Evolutionary conservation across 495 filamentous ascomycete genomes (phyloP), one percentile per base, ranked within the genome.

Genomic region (Daldinia decipiens): DNA sequence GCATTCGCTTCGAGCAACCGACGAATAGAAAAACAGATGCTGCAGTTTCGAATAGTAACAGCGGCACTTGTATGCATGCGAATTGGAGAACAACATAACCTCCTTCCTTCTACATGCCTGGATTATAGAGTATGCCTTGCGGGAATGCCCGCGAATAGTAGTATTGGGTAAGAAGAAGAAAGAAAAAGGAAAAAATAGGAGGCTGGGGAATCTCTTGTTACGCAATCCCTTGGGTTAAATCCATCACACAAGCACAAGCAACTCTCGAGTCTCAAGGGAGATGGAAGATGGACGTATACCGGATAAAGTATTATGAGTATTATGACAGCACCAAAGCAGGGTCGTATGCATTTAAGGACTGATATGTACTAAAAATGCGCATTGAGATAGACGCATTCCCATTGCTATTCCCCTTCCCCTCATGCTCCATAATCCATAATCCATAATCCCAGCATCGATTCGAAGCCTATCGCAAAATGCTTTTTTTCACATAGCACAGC

Each of bases 41-140:
- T 39, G 40, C 65, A n/a, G 70, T 73, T 73, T 69, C 70, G 61
- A 66, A 73, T 62, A 50, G n/a, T 56, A 68, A 54, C 60, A 39
- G 40, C 59, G 54, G 39, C 52, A 68, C 29, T 65, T 61, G 11
- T 24, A 11, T 67, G 24, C 45, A 21, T 47, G 24, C 50, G 47
- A 60, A 55, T 60, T 17, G 24, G 26, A 60, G 26, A 13, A 36
- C 51, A 59, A 60, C 19, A 39, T 24, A 40, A 40, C 59, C 50
- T 68, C 65, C 61, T 57, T 52, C 12, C 61, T 65, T 19, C 7
- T 68, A 63, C 47, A 21, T 27, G 2, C 21, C 21, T 24, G 4
- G 26, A 5, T 27, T 27, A 27, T 26, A n/a, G 32, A 36, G 26
- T 11, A 39, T 19, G 29, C 54, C 19, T 11, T 9, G 50, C 24